These are phyloP conservation scores for Microsporum ferrugineum DNA, from an alignment of 2,329 filamentous ascomycete genomes.

Conservation along the genomic window DNA sequence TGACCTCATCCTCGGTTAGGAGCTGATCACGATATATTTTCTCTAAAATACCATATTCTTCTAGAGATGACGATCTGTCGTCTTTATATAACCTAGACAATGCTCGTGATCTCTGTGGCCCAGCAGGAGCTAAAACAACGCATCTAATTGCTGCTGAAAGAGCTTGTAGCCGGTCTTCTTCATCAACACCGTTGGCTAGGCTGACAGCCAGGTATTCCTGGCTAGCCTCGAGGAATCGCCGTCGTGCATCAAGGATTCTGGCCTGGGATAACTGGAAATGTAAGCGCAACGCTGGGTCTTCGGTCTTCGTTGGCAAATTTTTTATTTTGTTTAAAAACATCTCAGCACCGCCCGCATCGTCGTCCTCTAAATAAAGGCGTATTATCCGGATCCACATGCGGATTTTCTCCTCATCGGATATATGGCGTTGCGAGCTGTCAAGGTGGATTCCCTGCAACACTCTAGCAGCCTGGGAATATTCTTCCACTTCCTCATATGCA, in stretches of 20 bases:
- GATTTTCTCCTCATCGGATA: conserved; percentile 72
- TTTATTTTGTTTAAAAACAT: conserved; percentile 90
- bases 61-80: conserved; percentile 63
- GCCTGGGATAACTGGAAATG: conserved; percentile 88
- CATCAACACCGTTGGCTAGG: conserved; percentile 64
- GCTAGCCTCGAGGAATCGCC: conserved; percentile 78
- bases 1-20: conserved; percentile 68
- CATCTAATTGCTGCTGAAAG: conserved; percentile 82
- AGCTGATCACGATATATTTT: conserved; percentile 95
- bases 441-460: conserved; percentile 73
- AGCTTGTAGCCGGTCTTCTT: conserved; percentile 74
- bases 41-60: conserved; percentile 72
- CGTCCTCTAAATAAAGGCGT: conserved; percentile 84
- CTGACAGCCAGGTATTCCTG: conserved; percentile 82
- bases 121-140: conserved; percentile 82
- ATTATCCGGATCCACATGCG: conserved; percentile 87
- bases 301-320: conserved; percentile 60
- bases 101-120: conserved; percentile 67
- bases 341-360: conserved; percentile 76
- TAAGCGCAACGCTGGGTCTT: conserved; percentile 61
- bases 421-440: conserved; percentile 74
- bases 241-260: conserved; percentile 80
- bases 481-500: conserved; percentile 70
- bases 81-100: conserved; percentile 87
- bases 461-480: conserved; percentile 67